Evolutionary conservation across 2,329 filamentous ascomycete species (phyloP).

Genomic region (Trichoderma guizhouense): DNA sequence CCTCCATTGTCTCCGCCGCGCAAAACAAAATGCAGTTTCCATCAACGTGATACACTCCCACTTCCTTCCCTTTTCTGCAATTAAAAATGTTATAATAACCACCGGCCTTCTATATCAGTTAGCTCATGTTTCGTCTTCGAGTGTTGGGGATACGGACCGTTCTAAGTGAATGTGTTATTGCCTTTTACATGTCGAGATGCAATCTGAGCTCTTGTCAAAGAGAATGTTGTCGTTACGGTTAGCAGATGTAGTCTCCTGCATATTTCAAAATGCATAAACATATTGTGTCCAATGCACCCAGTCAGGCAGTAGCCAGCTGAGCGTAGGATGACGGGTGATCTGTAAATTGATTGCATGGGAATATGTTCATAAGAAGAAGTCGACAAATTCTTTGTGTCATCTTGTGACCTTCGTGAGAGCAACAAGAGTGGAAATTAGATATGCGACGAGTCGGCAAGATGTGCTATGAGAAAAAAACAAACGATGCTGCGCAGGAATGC

Average conservation of each 20-base stretch:
- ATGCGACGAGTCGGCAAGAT: conserved; percentile 25
- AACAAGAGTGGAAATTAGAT: conserved; percentile 32
- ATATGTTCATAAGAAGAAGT: conserved; percentile 47
- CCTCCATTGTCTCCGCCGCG: background rate
- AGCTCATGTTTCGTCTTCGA: background rate
- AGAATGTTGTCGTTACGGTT: conserved; percentile 22
- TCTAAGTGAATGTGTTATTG: conserved; percentile 18
- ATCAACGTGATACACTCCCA: conserved; percentile 10
- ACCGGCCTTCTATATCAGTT: conserved; percentile 2
- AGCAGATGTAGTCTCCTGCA: conserved; percentile 35
- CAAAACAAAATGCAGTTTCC: conserved; percentile 20
- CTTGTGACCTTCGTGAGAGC: conserved; percentile 33
- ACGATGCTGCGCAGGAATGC: conserved; percentile 1
- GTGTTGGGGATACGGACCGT: background rate
- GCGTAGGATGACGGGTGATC: conserved; percentile 58
- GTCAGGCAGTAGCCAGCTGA: conserved; percentile 46
- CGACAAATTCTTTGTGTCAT: conserved; percentile 44
- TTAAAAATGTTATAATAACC: conserved; percentile 9
- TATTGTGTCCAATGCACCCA: conserved; percentile 59
- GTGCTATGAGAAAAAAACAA: background rate
- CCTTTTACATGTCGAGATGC: conserved; percentile 26
- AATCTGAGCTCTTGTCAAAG: conserved; percentile 22
- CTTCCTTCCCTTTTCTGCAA: background rate
- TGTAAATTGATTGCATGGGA: conserved; percentile 51
- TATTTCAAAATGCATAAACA: conserved; percentile 60